phyloP scores from a whole-genome alignment of 75 land plant genomes.

The Selaginella tamariscina region DNA sequence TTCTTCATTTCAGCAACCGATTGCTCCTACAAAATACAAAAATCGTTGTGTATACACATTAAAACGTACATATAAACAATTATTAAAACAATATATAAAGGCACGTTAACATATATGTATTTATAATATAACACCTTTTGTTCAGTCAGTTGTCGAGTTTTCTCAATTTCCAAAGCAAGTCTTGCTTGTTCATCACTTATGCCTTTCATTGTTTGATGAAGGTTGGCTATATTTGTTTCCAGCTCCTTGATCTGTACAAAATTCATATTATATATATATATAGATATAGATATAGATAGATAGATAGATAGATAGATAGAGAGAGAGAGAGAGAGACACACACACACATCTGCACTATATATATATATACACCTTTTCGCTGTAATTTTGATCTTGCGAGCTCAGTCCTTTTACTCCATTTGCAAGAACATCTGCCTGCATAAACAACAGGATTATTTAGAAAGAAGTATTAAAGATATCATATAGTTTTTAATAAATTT shows the following conservation, averaged over 20 bases:
- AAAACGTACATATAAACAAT: neutral
- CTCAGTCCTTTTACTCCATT: constrained; percentile 17
- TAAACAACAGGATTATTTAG: neutral
- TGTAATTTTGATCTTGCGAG: constrained; percentile 12
- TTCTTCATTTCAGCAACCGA: constrained; percentile 19
- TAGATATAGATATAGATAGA: too few relatives aligned
- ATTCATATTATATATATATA: neutral
- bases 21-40: constrained; percentile 18
- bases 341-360: neutral
- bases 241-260: constrained; percentile 16
- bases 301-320: too few relatives aligned
- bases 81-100: neutral
- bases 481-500: neutral
- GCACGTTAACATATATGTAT: neutral
- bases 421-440: constrained; percentile 16
- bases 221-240: constrained; percentile 8
- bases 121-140: constrained; percentile 10
- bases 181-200: constrained; percentile 14
- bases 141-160: constrained; percentile 7
- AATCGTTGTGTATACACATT: neutral
- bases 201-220: constrained; percentile 6
- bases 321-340: too few relatives aligned
- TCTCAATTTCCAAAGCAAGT: neutral
- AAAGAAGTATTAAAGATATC: too few relatives aligned
- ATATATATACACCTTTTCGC: constrained; percentile 6